Evolutionary conservation across 768 basidiomycete genomes (phyloP), one percentile per base, ranked within the genome.

Genomic region (Tricholoma bakamatsutake): DNA sequence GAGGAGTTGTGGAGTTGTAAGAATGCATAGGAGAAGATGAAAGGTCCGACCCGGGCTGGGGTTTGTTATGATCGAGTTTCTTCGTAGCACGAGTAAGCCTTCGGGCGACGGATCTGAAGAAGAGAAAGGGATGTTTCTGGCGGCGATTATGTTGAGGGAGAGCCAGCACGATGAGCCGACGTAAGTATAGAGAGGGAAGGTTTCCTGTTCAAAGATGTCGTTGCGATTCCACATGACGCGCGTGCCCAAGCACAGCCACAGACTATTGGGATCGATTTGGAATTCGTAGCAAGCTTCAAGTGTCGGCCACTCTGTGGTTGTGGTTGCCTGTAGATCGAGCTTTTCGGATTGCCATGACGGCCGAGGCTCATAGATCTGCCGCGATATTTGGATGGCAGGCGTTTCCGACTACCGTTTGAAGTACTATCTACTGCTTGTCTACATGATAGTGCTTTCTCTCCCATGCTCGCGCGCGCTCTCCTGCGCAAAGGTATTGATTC

Each of bases 1-100:
- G 76, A 24, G 76, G 60, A 17, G 60, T 34, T 28, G 24, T 58
- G 37, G 59, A 50, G 34, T 52, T 58, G 57, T 62, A 59, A 28
- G 54, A 18, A 27, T 42, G 52, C 54, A 53, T 52, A 18, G 52
- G 52, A 33, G 30, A 46, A 40, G 33, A 40, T 33, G 40, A 50
- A 51, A 46, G 31, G 49, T 57, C 42, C n/a, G 47, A 18, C 31
- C 42, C 34, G 47, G 54, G 34, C 28, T 50, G 18, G n/a, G 57
- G 42, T 28, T 53, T 57, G 56, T 54, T 62, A 54, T 56, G 62
- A 49, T 57, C 59, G 48, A 56, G 55, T 33, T 24, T 31, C 15
- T 35, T 46, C 28, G 39, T 46, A 21, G 47, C 49, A 30, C 30
- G 35, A 43, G 50, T 37, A 43, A 48, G 21, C 17, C 48, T 45